Evolutionary conservation across 1,139 yeast genomes (phyloP), one percentile per base, ranked within the genome.

Genomic region (Suhomyces bolitotheri): DNA sequence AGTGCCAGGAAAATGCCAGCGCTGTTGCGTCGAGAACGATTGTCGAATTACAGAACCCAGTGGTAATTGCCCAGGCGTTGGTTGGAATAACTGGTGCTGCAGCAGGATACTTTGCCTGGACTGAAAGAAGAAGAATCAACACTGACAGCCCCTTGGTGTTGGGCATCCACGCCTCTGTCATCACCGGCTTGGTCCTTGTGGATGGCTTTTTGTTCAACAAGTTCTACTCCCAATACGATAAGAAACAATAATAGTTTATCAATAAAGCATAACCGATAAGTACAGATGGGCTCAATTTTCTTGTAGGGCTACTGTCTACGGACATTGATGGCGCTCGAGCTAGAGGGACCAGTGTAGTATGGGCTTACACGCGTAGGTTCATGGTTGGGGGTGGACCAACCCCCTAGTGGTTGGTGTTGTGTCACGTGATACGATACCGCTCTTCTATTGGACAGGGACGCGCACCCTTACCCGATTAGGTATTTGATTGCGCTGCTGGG

Each of bases 31-130:
- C 28, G 12, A 38, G 33, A 13, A 32, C 43, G 10, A 28, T 33
- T 23, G 34, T 31, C 10, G 81, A 77, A 53, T 63, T 80, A 45
- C 70, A 78, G 53, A 79, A 80, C 62, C 87, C 87, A 1, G 83
- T 76, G 11, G 82, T 80, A 33, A 60, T 76, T 15, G 58, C 75
- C 24, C 84, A 80, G 57, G 57, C 71, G 2, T 62, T 76, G 27
- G 69, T 78, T 31, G 73, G 77, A 20, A 54, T 72, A n/a, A 67
- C 76, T 31, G 75, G 77, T 7, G 54, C 70, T 24, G 65, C 72
- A 22, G 78, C 77, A 7, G 69, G 76, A 16, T 65, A 75, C 49
- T 61, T 64, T 41, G 78, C 73, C 15, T 75, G 73, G 53, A 64
- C 74, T 43, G 80, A 78, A 51, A 73, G 81, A 58, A 68, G 71